phyloP scores from a whole-genome alignment of 2,329 filamentous ascomycete genomes.

The Zarea fungicola region DNA sequence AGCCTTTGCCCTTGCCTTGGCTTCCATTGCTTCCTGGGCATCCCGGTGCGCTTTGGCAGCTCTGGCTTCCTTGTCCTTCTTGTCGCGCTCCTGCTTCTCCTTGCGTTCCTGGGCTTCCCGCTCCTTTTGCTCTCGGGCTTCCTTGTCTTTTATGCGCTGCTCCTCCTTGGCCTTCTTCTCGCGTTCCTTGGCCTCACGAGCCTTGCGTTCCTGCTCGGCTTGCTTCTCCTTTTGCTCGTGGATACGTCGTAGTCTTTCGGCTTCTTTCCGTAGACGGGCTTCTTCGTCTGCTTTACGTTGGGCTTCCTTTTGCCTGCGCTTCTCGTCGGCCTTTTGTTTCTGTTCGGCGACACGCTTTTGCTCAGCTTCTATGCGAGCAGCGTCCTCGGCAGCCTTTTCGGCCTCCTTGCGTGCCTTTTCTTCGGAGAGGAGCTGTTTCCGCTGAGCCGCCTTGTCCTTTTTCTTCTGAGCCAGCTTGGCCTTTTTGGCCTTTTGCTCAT shows the following conservation, averaged over 20 bases:
- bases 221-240: constrained; percentile 84
- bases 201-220: constrained; percentile 77
- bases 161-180: constrained; percentile 86
- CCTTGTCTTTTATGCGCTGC: constrained; percentile 72
- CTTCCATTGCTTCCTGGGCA: constrained; percentile 42
- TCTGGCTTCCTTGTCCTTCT: constrained; percentile 54
- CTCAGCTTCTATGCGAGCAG: constrained; percentile 68
- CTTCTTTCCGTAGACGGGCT: constrained; percentile 77
- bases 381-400: constrained; percentile 83
- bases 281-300: constrained; percentile 89
- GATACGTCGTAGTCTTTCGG: constrained; percentile 70
- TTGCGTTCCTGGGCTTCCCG: constrained; percentile 62
- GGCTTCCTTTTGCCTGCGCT: constrained; percentile 83
- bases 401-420: constrained; percentile 84
- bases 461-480: constrained; percentile 90
- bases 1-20: constrained; percentile 64
- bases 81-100: constrained; percentile 58
- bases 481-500: constrained; percentile 84
- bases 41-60: constrained; percentile 57
- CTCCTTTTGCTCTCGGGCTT: constrained; percentile 64
- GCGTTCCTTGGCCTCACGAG: constrained; percentile 54
- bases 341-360: constrained; percentile 76
- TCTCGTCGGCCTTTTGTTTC: constrained; percentile 78
- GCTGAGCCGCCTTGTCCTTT: constrained; percentile 86
- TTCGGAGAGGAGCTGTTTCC: constrained; percentile 85